Evolutionary conservation across 2,329 filamentous ascomycete genomes (phyloP), one percentile per base, ranked within the genome.

Genomic region (Cercospora beticola): DNA sequence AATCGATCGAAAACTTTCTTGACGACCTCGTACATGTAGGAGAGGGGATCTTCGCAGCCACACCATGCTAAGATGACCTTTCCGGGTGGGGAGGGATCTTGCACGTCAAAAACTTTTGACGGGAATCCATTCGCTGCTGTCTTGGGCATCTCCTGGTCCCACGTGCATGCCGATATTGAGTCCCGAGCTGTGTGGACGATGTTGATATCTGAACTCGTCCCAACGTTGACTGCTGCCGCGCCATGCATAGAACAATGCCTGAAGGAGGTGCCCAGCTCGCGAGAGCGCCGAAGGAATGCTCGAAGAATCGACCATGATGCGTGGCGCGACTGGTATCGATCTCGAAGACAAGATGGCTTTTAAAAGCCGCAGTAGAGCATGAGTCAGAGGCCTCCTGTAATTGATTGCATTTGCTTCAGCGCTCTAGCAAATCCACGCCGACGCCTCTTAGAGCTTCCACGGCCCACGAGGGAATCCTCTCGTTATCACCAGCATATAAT

Each of bases 381-480:
- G 23, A 28, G 12, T 59, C 30, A 31, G n/a, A 23, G n/a, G 1
- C 28, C n/a, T 33, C 18, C 12, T 59, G 28, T 36, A 14, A n/a
- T 33, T 21, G 30, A 28, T 8, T 30, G 8, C 36, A 30, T 36
- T 59, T 59, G 56, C 56, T 52, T 69, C 56, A 66, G 40, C 68
- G 64, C 26, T 78, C 79, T 74, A 89, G 80, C 74, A 94, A 78
- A 81, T 97, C 90, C 66, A 99, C 88, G 0, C 90, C 92, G n/a
- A 98, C 94, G 0, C 85, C 86, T 69, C 82, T 85, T 70, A 99
- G 81, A 6, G 95, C 93, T 62, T 88, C 87, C 2, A 97, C 89
- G 1, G 92, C 94, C 95, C 95, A 99, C 0, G 82, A 80, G 0
- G 96, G 95, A 77, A 92, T 93, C 65, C 86, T 86, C 12, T 82